These are phyloP conservation scores for Raffaelea deltoideospora DNA, from an alignment of 2,329 filamentous ascomycete species.

Conservation along the genomic window DNA sequence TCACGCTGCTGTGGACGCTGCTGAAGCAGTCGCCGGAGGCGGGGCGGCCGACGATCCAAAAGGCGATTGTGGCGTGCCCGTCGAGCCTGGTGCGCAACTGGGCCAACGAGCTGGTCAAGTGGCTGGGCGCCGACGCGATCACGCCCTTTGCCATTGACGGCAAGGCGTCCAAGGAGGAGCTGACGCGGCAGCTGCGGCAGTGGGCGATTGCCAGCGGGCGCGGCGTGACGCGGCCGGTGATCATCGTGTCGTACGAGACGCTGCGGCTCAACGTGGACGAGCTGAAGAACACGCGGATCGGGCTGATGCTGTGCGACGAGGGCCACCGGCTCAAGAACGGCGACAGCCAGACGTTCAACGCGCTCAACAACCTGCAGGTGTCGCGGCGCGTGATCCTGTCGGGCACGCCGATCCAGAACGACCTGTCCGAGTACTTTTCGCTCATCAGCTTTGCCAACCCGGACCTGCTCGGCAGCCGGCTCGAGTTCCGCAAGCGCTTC, in stretches of 20 bases:
- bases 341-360: conserved; percentile 87
- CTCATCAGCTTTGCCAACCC: conserved; percentile 95
- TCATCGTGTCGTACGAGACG: conserved; percentile 97
- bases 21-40: conserved; percentile 91
- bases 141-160: conserved; percentile 93
- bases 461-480: conserved; percentile 71
- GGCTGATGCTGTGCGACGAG: conserved; percentile 87
- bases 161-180: conserved; percentile 86
- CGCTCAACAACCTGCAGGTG: conserved; percentile 81
- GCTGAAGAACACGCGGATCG: conserved; percentile 78
- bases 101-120: conserved; percentile 94
- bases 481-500: conserved; percentile 86
- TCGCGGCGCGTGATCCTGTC: conserved; percentile 85
- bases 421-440: conserved; percentile 94
- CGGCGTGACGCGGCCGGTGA: conserved; percentile 74
- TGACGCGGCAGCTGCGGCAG: conserved; percentile 78
- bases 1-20: conserved; percentile 89
- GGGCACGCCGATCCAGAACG: conserved; percentile 94
- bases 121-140: conserved; percentile 84
- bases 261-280: conserved; percentile 82
- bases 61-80: conserved; percentile 91
- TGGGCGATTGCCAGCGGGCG: conserved; percentile 92
- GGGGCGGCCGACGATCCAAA: conserved; percentile 87
- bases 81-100: conserved; percentile 95
- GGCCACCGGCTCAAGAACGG: conserved; percentile 94